A percentile compares a stretch with the other conserved stretches of the same genome.
phyloP scores from a whole-genome alignment of 768 basidiomycete genomes.

The Rubroboletus pulcherrimus region DNA sequence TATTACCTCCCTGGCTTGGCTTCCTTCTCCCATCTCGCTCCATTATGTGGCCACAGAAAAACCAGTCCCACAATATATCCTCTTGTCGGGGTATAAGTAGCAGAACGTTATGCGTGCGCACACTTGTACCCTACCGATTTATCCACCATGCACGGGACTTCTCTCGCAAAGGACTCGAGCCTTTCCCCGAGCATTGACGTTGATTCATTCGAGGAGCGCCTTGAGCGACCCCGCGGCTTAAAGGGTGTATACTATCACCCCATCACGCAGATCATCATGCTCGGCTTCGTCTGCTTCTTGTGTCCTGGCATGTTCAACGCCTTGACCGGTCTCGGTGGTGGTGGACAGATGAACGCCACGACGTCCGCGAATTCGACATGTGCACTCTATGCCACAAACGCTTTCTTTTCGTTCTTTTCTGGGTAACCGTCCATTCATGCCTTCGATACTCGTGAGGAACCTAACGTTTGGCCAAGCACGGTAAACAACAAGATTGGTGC shows the following conservation, averaged over 20 bases:
- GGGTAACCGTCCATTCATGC: conserved; percentile 41
- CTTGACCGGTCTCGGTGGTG: conserved; percentile 72
- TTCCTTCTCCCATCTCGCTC: not conserved
- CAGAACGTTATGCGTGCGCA: not conserved
- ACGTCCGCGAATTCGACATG: conserved; percentile 70
- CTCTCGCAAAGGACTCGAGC: conserved; percentile 2
- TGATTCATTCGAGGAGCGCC: conserved; percentile 22
- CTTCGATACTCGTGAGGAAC: not conserved
- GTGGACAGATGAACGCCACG: conserved; percentile 62
- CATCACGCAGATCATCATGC: conserved; percentile 54
- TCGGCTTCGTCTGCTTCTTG: conserved; percentile 64
- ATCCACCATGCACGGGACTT: not conserved
- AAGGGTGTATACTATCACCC: conserved; percentile 57
- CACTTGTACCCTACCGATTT: not conserved
- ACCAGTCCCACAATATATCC: not conserved
- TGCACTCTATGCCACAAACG: conserved; percentile 60
- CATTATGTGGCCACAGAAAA: not conserved
- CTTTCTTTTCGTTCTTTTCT: conserved; percentile 57
- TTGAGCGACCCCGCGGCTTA: conserved; percentile 45
- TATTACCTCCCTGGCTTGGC: not conserved
- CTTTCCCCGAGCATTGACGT: not conserved
- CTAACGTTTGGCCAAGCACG: conserved; percentile 40
- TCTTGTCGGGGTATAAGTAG: conserved; percentile 6
- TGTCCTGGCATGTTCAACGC: conserved; percentile 69
- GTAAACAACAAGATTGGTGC: conserved; percentile 77